Evolutionary conservation across 2,329 filamentous ascomycete species (phyloP).

Genomic region (Westerdykella aurantiaca): DNA sequence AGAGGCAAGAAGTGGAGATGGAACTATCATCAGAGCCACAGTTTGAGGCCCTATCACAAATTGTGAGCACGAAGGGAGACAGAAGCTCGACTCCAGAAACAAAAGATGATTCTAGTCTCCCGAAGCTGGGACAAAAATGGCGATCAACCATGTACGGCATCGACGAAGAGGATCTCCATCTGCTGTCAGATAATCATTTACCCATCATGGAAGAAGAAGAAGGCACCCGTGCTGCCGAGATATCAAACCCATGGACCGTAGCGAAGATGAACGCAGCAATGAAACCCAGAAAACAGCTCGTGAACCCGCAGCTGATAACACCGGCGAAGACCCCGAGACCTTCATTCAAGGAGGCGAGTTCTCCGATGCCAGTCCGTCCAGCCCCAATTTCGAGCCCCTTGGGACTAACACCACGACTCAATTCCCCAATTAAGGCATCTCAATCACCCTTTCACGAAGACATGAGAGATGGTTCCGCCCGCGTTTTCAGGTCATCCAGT

Average conservation of each 20-base stretch:
- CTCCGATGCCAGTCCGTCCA: neutral
- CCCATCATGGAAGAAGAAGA: conserved; percentile 24
- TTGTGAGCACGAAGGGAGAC: neutral
- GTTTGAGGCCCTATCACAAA: neutral
- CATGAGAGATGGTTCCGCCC: too few species aligned
- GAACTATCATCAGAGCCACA: neutral
- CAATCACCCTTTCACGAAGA: neutral
- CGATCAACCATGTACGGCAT: conserved; percentile 37
- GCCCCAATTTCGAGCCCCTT: neutral
- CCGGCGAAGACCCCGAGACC: conserved; percentile 16
- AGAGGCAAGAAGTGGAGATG: conserved; percentile 1
- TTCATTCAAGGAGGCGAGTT: conserved; percentile 4
- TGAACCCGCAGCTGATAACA: conserved; percentile 20
- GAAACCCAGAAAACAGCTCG: conserved; percentile 11
- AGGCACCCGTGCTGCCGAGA: conserved; percentile 23
- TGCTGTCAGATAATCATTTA: conserved; percentile 12
- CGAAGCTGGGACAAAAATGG: conserved; percentile 13
- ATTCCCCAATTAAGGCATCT: neutral
- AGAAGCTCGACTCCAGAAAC: neutral
- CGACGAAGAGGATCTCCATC: conserved; percentile 33
- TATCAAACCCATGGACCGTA: conserved; percentile 47
- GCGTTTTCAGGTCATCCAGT: too few species aligned
- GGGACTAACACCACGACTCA: neutral
- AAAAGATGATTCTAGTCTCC: neutral
- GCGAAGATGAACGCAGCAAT: conserved; percentile 42